A percentile compares a stretch with the other conserved stretches of the same genome.
Conservation (phyloP, 371 early-diverging fungal species). For the Lichtheimia hyalospora region DNA sequence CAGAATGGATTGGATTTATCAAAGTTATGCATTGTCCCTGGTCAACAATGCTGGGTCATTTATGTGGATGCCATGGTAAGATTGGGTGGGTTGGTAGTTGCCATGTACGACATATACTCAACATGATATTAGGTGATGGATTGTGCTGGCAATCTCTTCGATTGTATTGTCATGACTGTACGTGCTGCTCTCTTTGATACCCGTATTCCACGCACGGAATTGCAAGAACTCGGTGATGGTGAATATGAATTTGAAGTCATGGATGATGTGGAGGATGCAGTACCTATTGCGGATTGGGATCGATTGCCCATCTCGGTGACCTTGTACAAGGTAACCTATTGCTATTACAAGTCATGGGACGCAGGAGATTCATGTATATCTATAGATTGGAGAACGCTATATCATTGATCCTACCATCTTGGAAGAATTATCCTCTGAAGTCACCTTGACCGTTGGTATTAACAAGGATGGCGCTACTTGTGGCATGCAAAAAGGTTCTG, state of each 20-base stretch:
- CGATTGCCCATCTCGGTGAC: conserved; percentile 83
- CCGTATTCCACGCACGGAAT: conserved; percentile 77
- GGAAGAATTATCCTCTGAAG: conserved; percentile 86
- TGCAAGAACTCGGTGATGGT: conserved; percentile 71
- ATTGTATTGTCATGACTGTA: conserved; percentile 80
- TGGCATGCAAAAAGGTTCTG: conserved; percentile 78
- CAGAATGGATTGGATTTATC: conserved; percentile 85
- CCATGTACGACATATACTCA: too few relatives aligned
- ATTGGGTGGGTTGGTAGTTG: too few relatives aligned
- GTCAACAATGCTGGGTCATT: conserved; percentile 87
- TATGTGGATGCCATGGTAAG: conserved; percentile 87
- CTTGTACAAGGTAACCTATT: conserved; percentile 78
- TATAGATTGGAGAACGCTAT: conserved; percentile 77
- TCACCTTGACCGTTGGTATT: conserved; percentile 79
- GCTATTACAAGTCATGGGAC: not conserved
- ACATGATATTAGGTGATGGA: conserved; percentile 68
- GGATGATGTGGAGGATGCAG: conserved; percentile 85
- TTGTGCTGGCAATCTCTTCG: conserved; percentile 85
- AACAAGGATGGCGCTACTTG: conserved; percentile 80
- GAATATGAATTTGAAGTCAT: conserved; percentile 86
- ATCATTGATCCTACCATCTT: conserved; percentile 84
- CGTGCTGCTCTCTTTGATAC: conserved; percentile 87
- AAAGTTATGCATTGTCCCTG: conserved; percentile 86
- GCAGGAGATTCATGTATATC: too few relatives aligned
- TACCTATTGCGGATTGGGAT: conserved; percentile 72